These are phyloP conservation scores for Apiotrichum porosum DNA, from an alignment of 1,284 basidiomycete species.

Conservation along the genomic window DNA sequence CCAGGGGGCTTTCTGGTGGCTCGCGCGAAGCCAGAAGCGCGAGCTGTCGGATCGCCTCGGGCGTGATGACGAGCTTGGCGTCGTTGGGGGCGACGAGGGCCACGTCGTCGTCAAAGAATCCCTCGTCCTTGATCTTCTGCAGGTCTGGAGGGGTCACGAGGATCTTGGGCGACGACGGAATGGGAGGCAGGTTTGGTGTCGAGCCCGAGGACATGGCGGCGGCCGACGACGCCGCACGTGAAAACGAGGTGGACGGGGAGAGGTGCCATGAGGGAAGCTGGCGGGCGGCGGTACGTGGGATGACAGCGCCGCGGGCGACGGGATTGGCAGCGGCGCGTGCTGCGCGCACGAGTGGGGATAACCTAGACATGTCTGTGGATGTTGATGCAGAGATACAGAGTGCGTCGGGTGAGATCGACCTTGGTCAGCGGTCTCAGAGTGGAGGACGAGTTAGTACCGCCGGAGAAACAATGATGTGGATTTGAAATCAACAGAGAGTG, in stretches of 20 bases:
- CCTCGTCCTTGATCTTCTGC: slow-evolving; percentile 41
- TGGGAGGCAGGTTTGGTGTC: slow-evolving; percentile 3
- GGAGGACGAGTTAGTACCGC: too few relatives aligned
- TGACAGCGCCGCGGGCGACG: too few relatives aligned
- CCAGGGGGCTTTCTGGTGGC: slow-evolving; percentile 40
- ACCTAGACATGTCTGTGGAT: neutral
- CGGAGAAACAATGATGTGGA: too few relatives aligned
- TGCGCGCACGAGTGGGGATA: neutral
- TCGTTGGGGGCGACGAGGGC: slow-evolving; percentile 33
- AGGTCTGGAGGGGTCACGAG: slow-evolving; percentile 35
- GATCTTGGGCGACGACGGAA: slow-evolving; percentile 7
- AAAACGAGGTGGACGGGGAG: neutral
- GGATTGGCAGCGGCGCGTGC: neutral
- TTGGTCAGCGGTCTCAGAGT: too few relatives aligned
- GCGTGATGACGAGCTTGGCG: slow-evolving; percentile 38
- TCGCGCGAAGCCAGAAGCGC: slow-evolving; percentile 45
- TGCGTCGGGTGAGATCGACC: too few relatives aligned
- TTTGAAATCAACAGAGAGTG: too few relatives aligned
- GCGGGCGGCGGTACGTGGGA: neutral
- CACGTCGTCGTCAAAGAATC: slow-evolving; percentile 43
- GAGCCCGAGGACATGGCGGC: neutral
- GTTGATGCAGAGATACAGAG: neutral
- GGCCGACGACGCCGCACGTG: slow-evolving; percentile 2
- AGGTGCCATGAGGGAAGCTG: neutral
- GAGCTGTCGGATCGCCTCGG: slow-evolving; percentile 45